These are phyloP conservation scores for Kazachstania viticola DNA, from an alignment of 805 yeast species.

Conservation along the genomic window DNA sequence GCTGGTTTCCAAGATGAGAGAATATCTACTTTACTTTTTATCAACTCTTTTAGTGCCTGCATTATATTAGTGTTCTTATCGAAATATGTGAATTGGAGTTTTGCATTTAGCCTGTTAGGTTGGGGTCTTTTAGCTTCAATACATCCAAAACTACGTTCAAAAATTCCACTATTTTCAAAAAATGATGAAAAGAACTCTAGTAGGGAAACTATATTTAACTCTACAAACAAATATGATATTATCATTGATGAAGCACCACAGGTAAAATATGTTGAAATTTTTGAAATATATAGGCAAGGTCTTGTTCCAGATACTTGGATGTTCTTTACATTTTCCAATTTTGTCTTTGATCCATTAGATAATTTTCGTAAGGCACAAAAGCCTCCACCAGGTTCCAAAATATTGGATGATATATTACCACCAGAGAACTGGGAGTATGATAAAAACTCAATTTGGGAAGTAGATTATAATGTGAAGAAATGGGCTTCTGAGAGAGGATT, in stretches of 20 bases:
- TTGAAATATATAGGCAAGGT: conserved; percentile 60
- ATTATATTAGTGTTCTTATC: conserved; percentile 33
- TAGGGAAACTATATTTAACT: conserved; percentile 23
- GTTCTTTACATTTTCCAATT: conserved; percentile 43
- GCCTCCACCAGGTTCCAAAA: conserved; percentile 54
- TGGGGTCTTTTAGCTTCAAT: conserved; percentile 44
- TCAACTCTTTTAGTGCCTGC: conserved; percentile 30
- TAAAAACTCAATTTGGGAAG: conserved; percentile 47
- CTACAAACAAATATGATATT: conserved; percentile 29
- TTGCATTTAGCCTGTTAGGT: conserved; percentile 40
- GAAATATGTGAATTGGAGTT: conserved; percentile 52
- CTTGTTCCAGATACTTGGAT: conserved; percentile 51
- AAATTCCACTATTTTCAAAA: background rate
- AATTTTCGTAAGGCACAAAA: conserved; percentile 34
- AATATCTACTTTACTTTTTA: conserved; percentile 48
- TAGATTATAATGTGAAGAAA: conserved; percentile 40
- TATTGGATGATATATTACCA: conserved; percentile 44
- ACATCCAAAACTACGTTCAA: conserved; percentile 43
- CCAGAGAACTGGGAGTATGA: conserved; percentile 71
- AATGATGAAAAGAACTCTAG: background rate
- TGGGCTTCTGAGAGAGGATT: conserved; percentile 44
- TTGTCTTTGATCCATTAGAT: conserved; percentile 43
- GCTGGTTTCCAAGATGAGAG: conserved; percentile 66
- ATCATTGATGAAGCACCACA: conserved; percentile 63
- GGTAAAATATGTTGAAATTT: conserved; percentile 55